Percentiles rank a stretch among this genome's conserved stretches.
These are phyloP conservation scores for Linnemannia schmuckeri DNA, from an alignment of 192 early-diverging fungal species.

Conservation along the genomic window DNA sequence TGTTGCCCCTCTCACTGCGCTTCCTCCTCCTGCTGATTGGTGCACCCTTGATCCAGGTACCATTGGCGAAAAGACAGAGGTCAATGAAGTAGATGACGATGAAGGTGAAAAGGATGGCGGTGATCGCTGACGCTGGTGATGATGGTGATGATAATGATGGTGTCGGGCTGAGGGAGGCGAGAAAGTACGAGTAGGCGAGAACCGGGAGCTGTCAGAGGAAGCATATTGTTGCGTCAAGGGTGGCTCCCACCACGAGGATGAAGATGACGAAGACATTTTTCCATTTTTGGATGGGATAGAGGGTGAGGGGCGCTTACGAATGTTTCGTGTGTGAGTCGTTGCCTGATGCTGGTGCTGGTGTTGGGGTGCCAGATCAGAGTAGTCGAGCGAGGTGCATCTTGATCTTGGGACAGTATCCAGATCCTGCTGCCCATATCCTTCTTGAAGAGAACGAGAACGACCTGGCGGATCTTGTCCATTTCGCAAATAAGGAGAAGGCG, in stretches of 20 bases:
- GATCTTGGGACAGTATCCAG: background rate
- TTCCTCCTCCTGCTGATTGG: background rate
- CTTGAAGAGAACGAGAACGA: background rate
- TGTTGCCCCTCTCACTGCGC: background rate
- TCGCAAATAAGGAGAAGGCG: background rate
- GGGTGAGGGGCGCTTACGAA: background rate
- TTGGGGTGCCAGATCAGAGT: background rate
- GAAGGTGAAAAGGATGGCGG: background rate
- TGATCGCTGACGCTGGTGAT: background rate
- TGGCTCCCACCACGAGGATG: background rate
- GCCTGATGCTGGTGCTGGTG: background rate
- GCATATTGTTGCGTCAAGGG: background rate
- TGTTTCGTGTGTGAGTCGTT: background rate
- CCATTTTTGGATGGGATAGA: background rate
- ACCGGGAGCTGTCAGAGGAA: too few species aligned
- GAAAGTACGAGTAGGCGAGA: background rate
- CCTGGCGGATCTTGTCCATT: background rate
- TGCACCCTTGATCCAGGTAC: background rate
- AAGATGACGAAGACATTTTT: background rate
- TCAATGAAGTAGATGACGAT: background rate
- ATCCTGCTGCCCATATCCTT: background rate
- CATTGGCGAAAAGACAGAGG: background rate
- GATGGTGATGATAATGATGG: background rate
- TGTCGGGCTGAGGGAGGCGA: background rate
- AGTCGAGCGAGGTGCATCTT: background rate